Conservation (phyloP, 768 basidiomycete genomes). For the Calocybe cyanea region DNA sequence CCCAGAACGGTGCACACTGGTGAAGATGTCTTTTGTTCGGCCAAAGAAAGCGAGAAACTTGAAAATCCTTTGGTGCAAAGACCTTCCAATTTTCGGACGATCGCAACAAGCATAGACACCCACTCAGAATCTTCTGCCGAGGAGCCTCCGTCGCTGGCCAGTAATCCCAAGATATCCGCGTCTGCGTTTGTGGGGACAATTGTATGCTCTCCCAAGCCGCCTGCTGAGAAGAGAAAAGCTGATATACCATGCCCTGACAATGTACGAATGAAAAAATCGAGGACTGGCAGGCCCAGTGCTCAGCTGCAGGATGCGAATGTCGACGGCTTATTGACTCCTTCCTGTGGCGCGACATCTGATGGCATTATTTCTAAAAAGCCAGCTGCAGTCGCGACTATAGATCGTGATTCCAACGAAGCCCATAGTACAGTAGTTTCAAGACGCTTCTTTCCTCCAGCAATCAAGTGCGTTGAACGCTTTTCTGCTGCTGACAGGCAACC, state of each 20-base stretch:
- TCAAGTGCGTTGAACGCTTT: conserved; percentile 8
- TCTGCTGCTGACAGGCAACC: background rate
- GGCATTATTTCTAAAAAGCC: too few relatives aligned
- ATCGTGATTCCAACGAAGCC: too few relatives aligned
- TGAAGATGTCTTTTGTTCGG: too few relatives aligned
- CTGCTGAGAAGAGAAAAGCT: background rate
- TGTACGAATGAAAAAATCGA: background rate
- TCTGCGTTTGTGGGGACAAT: too few relatives aligned
- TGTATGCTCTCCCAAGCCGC: background rate
- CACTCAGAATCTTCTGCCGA: background rate
- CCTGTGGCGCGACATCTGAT: too few relatives aligned
- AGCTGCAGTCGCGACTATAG: too few relatives aligned
- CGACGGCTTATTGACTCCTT: too few relatives aligned
- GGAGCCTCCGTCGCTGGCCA: background rate
- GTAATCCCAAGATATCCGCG: background rate
- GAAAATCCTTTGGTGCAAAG: too few relatives aligned
- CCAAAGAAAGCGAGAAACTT: too few relatives aligned
- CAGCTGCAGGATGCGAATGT: too few relatives aligned
- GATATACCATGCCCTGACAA: background rate
- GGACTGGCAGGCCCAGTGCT: background rate
- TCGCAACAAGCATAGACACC: background rate
- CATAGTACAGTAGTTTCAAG: conserved; percentile 7
- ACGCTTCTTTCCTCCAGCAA: conserved; percentile 29
- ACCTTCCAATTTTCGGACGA: too few relatives aligned
- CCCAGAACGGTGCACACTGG: too few relatives aligned